Evolutionary conservation across 1,139 yeast genomes (phyloP).

Genomic region (Yamadazyma taylorii): DNA sequence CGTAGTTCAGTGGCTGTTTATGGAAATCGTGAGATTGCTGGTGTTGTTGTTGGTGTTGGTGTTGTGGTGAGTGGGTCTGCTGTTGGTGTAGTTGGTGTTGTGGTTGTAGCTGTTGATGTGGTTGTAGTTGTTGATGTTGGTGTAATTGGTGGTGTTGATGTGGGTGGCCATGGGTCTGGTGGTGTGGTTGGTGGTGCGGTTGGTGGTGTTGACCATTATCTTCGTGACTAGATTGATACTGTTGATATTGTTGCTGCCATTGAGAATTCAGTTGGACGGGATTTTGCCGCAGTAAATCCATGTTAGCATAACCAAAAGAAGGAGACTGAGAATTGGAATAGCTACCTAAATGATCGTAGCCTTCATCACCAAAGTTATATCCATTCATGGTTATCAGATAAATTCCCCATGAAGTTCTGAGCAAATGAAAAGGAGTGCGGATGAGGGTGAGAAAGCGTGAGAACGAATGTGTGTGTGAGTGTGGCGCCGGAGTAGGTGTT

Average conservation of each 20-base stretch:
- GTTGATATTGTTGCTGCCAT: not conserved
- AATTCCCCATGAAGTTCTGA: not conserved
- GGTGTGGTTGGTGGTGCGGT: not conserved
- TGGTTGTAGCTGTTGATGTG: no score
- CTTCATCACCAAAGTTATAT: not conserved
- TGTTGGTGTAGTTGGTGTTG: no score
- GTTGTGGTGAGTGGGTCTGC: no score
- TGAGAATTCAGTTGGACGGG: not conserved
- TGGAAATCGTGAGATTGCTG: no score
- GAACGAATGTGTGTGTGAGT: not conserved
- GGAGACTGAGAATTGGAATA: not conserved
- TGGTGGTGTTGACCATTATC: no score
- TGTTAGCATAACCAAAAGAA: not conserved
- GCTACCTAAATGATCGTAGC: not conserved
- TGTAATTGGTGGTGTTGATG: not conserved
- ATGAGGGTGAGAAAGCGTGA: not conserved
- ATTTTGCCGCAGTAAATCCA: not conserved
- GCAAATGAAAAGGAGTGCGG: constrained; percentile 2
- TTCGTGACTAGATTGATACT: not conserved
- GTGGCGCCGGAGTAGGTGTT: not conserved
- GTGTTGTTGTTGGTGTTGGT: no score
- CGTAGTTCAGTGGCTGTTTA: no score
- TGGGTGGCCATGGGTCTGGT: not conserved
- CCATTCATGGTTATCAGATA: constrained; percentile 1
- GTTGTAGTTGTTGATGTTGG: not conserved